Percentiles rank a stretch among this genome's conserved stretches.
phyloP scores from a whole-genome alignment of 2,329 filamentous ascomycete genomes.

The Arthrobotrys iridis region DNA sequence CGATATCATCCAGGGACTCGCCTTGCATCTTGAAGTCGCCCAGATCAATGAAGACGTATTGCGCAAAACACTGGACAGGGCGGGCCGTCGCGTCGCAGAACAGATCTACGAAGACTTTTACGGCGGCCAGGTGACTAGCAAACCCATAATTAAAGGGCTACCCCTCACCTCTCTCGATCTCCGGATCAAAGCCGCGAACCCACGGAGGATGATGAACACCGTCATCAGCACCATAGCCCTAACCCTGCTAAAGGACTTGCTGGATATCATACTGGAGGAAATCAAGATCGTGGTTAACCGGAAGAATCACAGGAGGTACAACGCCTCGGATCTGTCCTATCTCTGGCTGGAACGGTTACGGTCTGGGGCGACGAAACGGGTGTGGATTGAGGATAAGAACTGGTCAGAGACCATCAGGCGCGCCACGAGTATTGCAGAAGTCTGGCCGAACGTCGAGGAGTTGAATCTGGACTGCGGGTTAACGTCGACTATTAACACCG shows the following conservation, averaged over 20 bases:
- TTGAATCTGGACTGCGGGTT: slow-evolving; percentile 24
- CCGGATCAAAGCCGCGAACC: not conserved
- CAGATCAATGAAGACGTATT: not conserved
- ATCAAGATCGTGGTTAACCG: slow-evolving; percentile 8
- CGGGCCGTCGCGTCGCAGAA: not conserved
- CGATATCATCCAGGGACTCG: not conserved
- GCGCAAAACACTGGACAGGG: not conserved
- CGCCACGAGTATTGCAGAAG: not conserved
- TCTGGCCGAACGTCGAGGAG: slow-evolving; percentile 2
- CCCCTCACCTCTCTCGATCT: slow-evolving; percentile 1
- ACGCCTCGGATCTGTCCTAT: not conserved
- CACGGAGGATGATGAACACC: not conserved
- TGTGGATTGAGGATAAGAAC: slow-evolving; percentile 28
- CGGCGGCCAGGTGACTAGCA: no score
- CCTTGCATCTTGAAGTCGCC: slow-evolving; percentile 4
- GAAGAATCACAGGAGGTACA: not conserved
- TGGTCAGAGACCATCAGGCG: not conserved
- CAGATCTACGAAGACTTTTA: no score
- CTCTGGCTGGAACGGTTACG: not conserved
- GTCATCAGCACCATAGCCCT: not conserved
- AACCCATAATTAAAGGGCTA: no score
- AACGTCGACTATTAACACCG: not conserved
- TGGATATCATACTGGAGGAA: not conserved
- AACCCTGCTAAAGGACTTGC: not conserved
- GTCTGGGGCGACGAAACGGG: not conserved